Base-by-base conservation (phyloP, 257 asterid species). In the Apocynum venetum region DNA sequence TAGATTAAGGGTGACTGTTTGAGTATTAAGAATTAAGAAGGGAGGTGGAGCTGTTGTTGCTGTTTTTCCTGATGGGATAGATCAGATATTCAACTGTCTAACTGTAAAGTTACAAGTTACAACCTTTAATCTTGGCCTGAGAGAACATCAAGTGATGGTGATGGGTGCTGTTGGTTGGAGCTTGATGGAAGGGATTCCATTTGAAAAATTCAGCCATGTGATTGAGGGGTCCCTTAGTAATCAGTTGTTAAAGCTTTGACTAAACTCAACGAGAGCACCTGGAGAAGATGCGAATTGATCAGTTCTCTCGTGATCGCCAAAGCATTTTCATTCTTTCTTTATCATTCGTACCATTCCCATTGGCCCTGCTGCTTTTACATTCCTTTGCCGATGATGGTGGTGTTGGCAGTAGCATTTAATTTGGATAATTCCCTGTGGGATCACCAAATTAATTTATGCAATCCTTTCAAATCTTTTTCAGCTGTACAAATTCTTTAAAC, bases 131-230 rank as follows among this genome's bases (percentile, higher is more conserved):
- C 53, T 68, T 68, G 73, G 73, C 52, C 25, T 68, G 31, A 44
- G 11, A 17, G 48, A 25, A 25, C 2, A 51, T 7, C 76, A 17
- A 52, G 44, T 72, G 76, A 72, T 72, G 48, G 35, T 6, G 76
- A 14, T 71, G 63, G 76, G 47, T 12, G 64, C 48, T 11, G 61
- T 46, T 70, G 10, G 46, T 25, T n/a, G 44, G 44, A 48, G 60
- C 25, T 9, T 31, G 44, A 71, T 49, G 59, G 6, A 71, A 35
- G 51, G 66, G 56, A 43, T 57, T 43, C 69, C 77, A 19, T 20
- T 57, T 43, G 2, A 25, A 57, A 74, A 41, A 5, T 74, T 51
- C 68, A 74, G 69, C 77, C 77, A 74, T 12, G 55, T 74, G 77
- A 74, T 73, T 14, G 56, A 41, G 36, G 77, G 77, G 69, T 12